A percentile compares a stretch with the other conserved stretches of the same genome.
Conservation (phyloP, 345 rosid species). For the Eucalyptus melliodora region DNA sequence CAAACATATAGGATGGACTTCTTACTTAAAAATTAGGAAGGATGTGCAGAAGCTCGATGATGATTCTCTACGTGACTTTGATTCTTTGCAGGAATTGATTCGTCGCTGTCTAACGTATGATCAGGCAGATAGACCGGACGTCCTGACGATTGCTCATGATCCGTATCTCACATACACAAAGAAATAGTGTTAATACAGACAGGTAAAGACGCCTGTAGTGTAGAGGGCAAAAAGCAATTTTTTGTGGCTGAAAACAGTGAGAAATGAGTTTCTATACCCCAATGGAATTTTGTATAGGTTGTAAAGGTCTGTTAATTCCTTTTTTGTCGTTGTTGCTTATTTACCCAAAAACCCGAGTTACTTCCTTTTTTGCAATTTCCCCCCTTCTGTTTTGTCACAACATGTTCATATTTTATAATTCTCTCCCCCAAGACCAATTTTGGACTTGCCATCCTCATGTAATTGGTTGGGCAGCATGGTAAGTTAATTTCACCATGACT, state of each 20-base stretch:
- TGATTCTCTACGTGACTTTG: neutral
- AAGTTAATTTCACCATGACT: neutral
- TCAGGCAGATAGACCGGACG: conserved; percentile 89
- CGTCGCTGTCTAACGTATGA: conserved; percentile 85
- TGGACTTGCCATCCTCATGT: neutral
- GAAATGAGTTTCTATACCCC: neutral
- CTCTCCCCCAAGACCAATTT: neutral
- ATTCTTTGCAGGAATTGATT: conserved; percentile 67
- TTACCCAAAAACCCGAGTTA: neutral
- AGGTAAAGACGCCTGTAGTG: neutral
- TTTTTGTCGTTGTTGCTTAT: neutral
- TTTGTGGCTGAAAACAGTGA: neutral
- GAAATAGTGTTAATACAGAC: conserved; percentile 29
- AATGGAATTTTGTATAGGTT: conserved; percentile 33
- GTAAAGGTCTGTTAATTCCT: conserved; percentile 7
- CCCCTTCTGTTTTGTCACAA: neutral
- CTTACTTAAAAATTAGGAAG: neutral
- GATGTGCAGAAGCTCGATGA: neutral
- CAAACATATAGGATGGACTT: neutral
- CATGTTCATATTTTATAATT: neutral
- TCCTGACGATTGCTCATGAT: conserved; percentile 74
- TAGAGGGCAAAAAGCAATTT: neutral
- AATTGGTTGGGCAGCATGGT: neutral
- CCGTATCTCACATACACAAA: conserved; percentile 68
- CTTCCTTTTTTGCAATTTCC: neutral